Evolutionary conservation across 208 protist genomes (phyloP).

Genomic region (Leishmania martiniquensis): DNA sequence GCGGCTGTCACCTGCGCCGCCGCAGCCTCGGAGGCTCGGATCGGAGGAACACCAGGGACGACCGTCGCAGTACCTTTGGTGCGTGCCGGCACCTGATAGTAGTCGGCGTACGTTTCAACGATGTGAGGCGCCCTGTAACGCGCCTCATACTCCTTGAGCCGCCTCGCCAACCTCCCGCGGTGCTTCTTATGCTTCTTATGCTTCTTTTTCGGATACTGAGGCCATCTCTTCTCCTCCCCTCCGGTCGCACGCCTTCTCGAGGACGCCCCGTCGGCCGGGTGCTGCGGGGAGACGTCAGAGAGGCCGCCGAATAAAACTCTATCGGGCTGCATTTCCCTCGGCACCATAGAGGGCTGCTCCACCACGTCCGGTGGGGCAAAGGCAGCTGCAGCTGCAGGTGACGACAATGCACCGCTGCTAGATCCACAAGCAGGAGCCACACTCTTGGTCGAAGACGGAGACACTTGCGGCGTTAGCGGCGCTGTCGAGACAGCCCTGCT

Average conservation of each 20-base stretch:
- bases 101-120: conserved; percentile 66
- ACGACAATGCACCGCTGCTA: background rate
- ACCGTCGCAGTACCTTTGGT: background rate
- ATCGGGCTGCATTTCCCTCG: background rate
- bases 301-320: background rate
- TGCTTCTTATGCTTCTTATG: conserved; percentile 23
- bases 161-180: conserved; percentile 28
- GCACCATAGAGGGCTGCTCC: conserved; percentile 9
- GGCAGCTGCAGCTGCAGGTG: background rate
- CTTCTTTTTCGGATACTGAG: background rate
- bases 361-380: background rate
- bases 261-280: background rate
- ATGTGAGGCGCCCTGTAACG: conserved; percentile 39
- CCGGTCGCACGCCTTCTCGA: background rate
- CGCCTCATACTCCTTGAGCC: conserved; percentile 61
- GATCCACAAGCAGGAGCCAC: background rate
- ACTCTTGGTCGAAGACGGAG: background rate
- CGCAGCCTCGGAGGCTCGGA: conserved; percentile 13
- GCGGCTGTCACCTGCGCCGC: conserved; percentile 18
- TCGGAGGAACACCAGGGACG: conserved; percentile 2
- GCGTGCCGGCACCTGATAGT: conserved; percentile 45
- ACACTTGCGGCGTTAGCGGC: background rate
- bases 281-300: background rate
- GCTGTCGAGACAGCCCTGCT: background rate
- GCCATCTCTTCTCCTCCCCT: background rate